Conservation (phyloP, 768 basidiomycete genomes). For the Hysterangium stoloniferum region DNA sequence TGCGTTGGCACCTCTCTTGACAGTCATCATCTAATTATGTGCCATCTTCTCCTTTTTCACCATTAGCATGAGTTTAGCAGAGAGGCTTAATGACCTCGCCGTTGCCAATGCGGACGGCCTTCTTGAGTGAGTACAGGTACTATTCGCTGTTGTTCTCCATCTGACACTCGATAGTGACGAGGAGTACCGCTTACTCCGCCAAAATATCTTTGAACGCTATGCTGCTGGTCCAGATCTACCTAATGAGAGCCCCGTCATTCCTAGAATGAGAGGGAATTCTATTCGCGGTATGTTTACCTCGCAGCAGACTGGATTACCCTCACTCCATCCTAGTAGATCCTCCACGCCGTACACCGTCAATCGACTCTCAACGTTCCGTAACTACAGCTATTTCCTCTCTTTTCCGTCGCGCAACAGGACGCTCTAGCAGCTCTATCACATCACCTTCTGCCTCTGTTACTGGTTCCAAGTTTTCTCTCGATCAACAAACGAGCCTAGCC, state of each 20-base stretch:
- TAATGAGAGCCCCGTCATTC: constrained; percentile 55
- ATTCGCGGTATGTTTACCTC: background rate
- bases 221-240: constrained; percentile 51
- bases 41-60: constrained; percentile 12
- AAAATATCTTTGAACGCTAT: constrained; percentile 78
- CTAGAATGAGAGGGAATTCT: constrained; percentile 28
- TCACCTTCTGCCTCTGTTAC: constrained; percentile 18
- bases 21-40: constrained; percentile 3
- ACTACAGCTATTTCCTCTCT: constrained; percentile 44
- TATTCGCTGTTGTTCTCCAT: background rate
- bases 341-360: constrained; percentile 40
- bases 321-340: background rate
- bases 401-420: constrained; percentile 40
- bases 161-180: constrained; percentile 50
- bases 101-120: constrained; percentile 74
- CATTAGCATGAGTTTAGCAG: constrained; percentile 63
- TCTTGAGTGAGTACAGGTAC: constrained; percentile 46
- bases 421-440: constrained; percentile 19
- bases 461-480: background rate
- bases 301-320: background rate
- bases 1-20: constrained; percentile 12
- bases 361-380: constrained; percentile 45
- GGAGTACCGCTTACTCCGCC: constrained; percentile 76
- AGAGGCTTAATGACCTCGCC: constrained; percentile 75
- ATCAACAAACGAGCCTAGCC: background rate